Percentiles rank a stretch among this genome's conserved stretches.
Conservation (phyloP, 2,329 filamentous ascomycete genomes). For the Phoma sp. region DNA sequence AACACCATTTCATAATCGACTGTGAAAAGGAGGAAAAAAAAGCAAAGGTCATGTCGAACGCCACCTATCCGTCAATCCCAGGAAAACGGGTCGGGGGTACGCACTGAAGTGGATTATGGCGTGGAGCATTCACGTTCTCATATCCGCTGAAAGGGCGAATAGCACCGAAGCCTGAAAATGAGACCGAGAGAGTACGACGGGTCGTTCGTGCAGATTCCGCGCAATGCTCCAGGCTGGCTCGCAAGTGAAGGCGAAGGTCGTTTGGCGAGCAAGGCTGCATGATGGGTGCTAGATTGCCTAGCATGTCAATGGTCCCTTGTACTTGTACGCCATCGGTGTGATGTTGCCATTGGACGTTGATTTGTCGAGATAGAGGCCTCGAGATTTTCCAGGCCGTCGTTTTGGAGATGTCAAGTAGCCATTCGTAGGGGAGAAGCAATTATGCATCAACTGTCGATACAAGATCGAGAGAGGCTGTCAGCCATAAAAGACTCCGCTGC, state of each 20-base stretch:
- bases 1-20: not conserved
- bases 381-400: not conserved
- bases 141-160: not conserved
- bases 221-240: not conserved
- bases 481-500: not conserved
- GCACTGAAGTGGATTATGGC: constrained; percentile 1
- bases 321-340: constrained; percentile 3
- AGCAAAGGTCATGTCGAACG: not conserved
- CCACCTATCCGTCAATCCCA: constrained; percentile 5
- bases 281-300: constrained; percentile 5
- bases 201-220: not conserved
- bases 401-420: not conserved
- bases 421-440: not conserved
- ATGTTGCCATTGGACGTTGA: constrained; percentile 2
- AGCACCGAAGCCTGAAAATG: constrained; percentile 10
- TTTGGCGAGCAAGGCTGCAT: constrained; percentile 8
- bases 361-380: not conserved
- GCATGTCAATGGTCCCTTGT: constrained; percentile 1
- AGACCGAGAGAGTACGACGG: constrained; percentile 8
- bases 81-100: not conserved
- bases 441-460: not conserved
- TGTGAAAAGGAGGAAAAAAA: not conserved
- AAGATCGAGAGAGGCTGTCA: not conserved
- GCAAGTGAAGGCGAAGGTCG: constrained; percentile 1
- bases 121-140: constrained; percentile 1